phyloP scores from a whole-genome alignment of 257 asterid genomes.

The Forsythia suspensa region DNA sequence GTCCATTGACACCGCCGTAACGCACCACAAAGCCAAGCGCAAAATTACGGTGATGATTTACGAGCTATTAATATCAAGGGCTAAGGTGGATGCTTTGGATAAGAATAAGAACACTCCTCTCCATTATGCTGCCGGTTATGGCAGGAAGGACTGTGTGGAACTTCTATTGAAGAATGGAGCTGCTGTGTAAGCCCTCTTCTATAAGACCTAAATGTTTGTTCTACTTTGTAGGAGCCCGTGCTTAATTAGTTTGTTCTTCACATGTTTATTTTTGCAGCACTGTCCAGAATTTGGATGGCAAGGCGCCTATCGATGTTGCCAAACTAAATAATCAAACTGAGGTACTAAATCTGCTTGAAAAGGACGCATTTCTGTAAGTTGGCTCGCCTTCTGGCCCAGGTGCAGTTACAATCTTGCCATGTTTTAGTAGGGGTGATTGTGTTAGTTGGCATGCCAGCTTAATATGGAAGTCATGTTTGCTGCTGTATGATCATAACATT shows the following conservation, averaged over 20 bases:
- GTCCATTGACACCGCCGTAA: no score
- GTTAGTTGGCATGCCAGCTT: neutral
- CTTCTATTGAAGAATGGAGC: slow-evolving; percentile 92
- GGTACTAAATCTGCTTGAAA: slow-evolving; percentile 86
- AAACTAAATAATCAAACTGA: slow-evolving; percentile 86
- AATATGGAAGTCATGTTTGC: neutral
- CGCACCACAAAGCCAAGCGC: no score
- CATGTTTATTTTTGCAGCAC: slow-evolving; percentile 51
- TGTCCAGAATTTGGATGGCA: slow-evolving; percentile 93
- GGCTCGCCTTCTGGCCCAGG: slow-evolving; percentile 2
- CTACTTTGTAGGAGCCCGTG: neutral
- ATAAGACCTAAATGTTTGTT: neutral
- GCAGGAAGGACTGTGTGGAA: slow-evolving; percentile 93
- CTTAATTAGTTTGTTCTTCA: neutral
- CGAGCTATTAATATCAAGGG: slow-evolving; percentile 19
- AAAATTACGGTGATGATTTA: no score
- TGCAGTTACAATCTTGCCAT: slow-evolving; percentile 25
- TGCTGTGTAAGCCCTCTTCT: slow-evolving; percentile 75
- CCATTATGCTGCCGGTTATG: slow-evolving; percentile 99
- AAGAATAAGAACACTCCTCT: slow-evolving; percentile 98
- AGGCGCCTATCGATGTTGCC: slow-evolving; percentile 96
- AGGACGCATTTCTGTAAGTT: slow-evolving; percentile 82
- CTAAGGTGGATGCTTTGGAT: slow-evolving; percentile 92
- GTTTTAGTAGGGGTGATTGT: slow-evolving; percentile 27
- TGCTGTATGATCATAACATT: neutral